Conservation (phyloP, 345 rosid genomes). For the Acer negundo region DNA sequence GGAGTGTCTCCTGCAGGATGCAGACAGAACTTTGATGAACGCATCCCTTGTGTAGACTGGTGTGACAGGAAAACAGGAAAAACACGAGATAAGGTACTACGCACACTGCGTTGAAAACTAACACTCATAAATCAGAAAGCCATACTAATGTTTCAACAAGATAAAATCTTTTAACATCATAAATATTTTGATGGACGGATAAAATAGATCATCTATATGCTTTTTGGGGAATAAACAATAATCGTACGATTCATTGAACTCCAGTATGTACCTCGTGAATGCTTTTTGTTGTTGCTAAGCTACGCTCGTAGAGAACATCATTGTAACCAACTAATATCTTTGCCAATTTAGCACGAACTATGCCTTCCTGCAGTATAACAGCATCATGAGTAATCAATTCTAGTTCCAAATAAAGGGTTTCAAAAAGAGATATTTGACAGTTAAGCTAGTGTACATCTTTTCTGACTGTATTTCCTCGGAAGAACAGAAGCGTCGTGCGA, state of each 20-base stretch:
- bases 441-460: conserved; percentile 65
- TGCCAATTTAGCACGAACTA: conserved; percentile 71
- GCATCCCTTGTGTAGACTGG: conserved; percentile 85
- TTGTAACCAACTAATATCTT: conserved; percentile 62
- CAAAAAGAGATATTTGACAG: conserved; percentile 8
- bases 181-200: neutral
- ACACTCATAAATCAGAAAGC: neutral
- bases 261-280: conserved; percentile 64
- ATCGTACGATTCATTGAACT: neutral
- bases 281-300: conserved; percentile 63
- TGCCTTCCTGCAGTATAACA: conserved; percentile 65
- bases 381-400: conserved; percentile 9
- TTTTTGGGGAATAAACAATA: neutral
- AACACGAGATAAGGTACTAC: conserved; percentile 9
- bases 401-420: conserved; percentile 7
- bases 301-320: conserved; percentile 71
- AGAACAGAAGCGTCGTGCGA: conserved; percentile 79
- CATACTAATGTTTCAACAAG: neutral
- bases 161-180: neutral
- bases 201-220: neutral
- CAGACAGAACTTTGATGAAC: conserved; percentile 82
- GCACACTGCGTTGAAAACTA: neutral
- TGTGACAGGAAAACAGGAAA: conserved; percentile 23
- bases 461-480: conserved; percentile 87
- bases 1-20: conserved; percentile 96